phyloP scores from a whole-genome alignment of 2,329 filamentous ascomycete genomes.

The Aspergillus neotritici region DNA sequence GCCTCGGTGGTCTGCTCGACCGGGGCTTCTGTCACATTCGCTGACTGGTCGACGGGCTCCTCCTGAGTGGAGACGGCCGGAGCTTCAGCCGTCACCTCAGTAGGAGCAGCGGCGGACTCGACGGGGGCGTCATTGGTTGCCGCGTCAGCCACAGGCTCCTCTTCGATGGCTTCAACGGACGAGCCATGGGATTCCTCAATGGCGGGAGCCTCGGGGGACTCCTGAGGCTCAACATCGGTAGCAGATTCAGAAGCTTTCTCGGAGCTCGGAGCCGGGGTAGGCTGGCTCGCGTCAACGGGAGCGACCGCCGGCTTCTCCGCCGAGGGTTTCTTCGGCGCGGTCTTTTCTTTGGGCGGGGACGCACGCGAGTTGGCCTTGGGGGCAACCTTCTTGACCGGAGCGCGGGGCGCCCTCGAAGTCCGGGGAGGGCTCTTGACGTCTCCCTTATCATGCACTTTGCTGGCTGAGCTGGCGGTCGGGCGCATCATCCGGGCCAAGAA shows the following conservation, averaged over 20 bases:
- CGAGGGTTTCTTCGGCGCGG: slow-evolving; percentile 3
- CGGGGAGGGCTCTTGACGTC: slow-evolving; percentile 39
- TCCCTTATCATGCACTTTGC: slow-evolving; percentile 44
- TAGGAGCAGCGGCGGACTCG: background rate
- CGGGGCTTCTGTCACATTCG: background rate
- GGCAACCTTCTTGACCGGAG: slow-evolving; percentile 18
- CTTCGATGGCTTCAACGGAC: background rate
- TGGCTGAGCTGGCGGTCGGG: slow-evolving; percentile 47
- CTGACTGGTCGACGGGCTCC: too few species aligned
- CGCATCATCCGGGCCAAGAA: slow-evolving; percentile 50
- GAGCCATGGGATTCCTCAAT: background rate
- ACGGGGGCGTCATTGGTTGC: background rate
- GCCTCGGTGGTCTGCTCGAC: slow-evolving; percentile 4
- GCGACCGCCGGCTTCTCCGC: slow-evolving; percentile 7
- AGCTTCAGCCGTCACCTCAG: background rate
- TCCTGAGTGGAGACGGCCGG: background rate
- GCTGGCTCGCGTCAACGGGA: background rate
- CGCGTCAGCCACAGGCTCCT: slow-evolving; percentile 2
- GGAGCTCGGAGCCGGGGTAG: too few species aligned
- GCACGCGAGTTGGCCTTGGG: slow-evolving; percentile 21
- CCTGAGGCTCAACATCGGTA: background rate
- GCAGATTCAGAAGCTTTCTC: too few species aligned
- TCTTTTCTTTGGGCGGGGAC: slow-evolving; percentile 19
- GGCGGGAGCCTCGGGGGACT: too few species aligned
- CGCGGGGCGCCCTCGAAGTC: slow-evolving; percentile 16